Percentiles rank a stretch among this genome's conserved stretches.
Conservation (phyloP, 805 yeast genomes). For the Starmerella riodocensis region DNA sequence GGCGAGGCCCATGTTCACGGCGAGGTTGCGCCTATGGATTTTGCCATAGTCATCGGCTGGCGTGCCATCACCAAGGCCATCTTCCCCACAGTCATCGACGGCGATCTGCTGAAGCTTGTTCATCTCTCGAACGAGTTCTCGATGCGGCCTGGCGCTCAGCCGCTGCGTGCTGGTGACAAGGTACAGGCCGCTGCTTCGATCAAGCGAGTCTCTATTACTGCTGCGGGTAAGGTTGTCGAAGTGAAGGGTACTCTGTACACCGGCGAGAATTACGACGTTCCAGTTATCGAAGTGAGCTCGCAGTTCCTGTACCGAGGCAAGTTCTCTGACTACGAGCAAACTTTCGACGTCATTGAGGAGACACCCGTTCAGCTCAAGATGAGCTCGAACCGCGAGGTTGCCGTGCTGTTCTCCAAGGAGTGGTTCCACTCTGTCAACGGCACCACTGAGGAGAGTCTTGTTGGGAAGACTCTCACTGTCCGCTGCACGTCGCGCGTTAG, state of each 20-base stretch:
- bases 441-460: slow-evolving; percentile 47
- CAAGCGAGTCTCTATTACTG: slow-evolving; percentile 77
- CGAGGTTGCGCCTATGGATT: slow-evolving; percentile 91
- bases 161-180: slow-evolving; percentile 75
- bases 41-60: slow-evolving; percentile 98
- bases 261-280: slow-evolving; percentile 38
- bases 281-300: slow-evolving; percentile 88
- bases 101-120: slow-evolving; percentile 85
- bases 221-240: slow-evolving; percentile 89
- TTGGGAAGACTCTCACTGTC: slow-evolving; percentile 72
- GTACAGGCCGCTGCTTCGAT: slow-evolving; percentile 75
- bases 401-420: slow-evolving; percentile 87
- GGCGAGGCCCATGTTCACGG: slow-evolving; percentile 90
- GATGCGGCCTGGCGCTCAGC: slow-evolving; percentile 83
- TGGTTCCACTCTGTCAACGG: slow-evolving; percentile 76
- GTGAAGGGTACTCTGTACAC: slow-evolving; percentile 71
- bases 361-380: slow-evolving; percentile 71
- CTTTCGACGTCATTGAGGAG: slow-evolving; percentile 79
- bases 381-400: slow-evolving; percentile 71
- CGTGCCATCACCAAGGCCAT: slow-evolving; percentile 95
- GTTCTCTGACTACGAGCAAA: slow-evolving; percentile 76
- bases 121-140: slow-evolving; percentile 90
- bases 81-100: slow-evolving; percentile 92
- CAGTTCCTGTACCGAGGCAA: slow-evolving; percentile 93
- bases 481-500: slow-evolving; percentile 75